Base-by-base conservation (phyloP, 148 eudicot species). In the Rhododendron molle region DNA sequence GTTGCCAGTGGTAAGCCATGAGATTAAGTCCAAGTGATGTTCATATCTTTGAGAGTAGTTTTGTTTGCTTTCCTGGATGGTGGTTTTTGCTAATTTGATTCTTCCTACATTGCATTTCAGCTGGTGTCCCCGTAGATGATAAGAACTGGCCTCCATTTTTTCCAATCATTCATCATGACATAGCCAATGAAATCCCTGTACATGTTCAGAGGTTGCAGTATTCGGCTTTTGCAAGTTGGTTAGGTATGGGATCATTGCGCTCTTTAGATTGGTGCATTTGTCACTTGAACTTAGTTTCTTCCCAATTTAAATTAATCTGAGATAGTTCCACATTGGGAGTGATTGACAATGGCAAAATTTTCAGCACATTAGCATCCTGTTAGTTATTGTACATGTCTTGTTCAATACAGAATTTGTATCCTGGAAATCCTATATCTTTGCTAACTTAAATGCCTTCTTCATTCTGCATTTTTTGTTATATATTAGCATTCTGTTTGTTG, bases 221-320 rank as follows among this genome's bases (percentile, higher is more conserved):
- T 83, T 87, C 90, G 86, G 94, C 94, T 80, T 92, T 92, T 90
- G 92, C 94, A 5, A 92, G 94, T 87, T 92, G 94, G 94, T 90
- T 92, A 89, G 94, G 94, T 92, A 87, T 52, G 85, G 85, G 80
- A 15, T 46, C 58, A 49, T 32, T 87, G 21, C 36, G 0, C 65
- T 16, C 5, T 52, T 46, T 38, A 40, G 28, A 1, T 69, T 44
- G 43, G 18, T 43, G 49, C 80, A 43, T 44, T 84, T 8, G 56
- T 28, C 30, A 69, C 50, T 13, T 80, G 78, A 65, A 62, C 43
- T 26, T 52, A 4, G 11, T 40, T 83, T 56, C 0, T 44, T 76
- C 21, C 15, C 18, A 28, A 0, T 10, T 20, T 12, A 26, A 28
- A 67, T 67, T 67, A 67, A 67, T 77, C 20, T 14, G 21, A 50